These are phyloP conservation scores for Phyllosticta citribraziliensis DNA, from an alignment of 2,329 filamentous ascomycete species.

Conservation along the genomic window DNA sequence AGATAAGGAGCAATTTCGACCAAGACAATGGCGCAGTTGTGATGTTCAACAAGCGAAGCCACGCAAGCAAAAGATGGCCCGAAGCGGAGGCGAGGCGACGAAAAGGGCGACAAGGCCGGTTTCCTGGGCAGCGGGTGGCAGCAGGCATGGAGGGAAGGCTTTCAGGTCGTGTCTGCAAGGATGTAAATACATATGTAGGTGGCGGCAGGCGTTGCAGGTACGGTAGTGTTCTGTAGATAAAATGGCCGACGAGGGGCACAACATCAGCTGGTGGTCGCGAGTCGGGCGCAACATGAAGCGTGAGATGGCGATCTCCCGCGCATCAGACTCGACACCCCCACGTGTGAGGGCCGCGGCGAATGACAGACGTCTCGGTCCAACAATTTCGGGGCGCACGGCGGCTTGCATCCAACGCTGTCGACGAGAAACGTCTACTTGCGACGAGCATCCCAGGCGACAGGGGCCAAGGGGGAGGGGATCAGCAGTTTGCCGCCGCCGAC, in stretches of 20 bases:
- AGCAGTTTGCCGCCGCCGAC: background rate
- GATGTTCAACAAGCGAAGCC: background rate
- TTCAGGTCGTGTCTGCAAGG: background rate
- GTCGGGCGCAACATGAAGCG: slow-evolving; percentile 1
- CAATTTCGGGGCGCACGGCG: background rate
- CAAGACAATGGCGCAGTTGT: no score
- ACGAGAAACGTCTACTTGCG: slow-evolving; percentile 1
- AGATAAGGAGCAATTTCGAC: background rate
- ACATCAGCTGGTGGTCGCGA: background rate
- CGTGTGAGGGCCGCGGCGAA: background rate
- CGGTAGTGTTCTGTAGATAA: no score
- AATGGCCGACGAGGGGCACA: background rate
- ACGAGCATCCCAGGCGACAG: background rate
- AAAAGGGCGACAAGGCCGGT: background rate
- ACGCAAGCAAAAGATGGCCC: background rate
- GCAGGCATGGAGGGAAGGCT: background rate
- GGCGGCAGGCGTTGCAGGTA: background rate
- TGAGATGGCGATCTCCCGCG: slow-evolving; percentile 10
- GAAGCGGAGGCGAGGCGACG: background rate
- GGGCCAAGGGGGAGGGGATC: background rate
- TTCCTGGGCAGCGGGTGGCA: background rate
- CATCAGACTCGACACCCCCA: slow-evolving; percentile 2
- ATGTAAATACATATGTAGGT: background rate
- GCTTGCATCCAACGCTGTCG: background rate
- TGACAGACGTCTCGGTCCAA: background rate